Evolutionary conservation across 768 basidiomycete species (phyloP).

Genomic region (Tulasnella sp.): DNA sequence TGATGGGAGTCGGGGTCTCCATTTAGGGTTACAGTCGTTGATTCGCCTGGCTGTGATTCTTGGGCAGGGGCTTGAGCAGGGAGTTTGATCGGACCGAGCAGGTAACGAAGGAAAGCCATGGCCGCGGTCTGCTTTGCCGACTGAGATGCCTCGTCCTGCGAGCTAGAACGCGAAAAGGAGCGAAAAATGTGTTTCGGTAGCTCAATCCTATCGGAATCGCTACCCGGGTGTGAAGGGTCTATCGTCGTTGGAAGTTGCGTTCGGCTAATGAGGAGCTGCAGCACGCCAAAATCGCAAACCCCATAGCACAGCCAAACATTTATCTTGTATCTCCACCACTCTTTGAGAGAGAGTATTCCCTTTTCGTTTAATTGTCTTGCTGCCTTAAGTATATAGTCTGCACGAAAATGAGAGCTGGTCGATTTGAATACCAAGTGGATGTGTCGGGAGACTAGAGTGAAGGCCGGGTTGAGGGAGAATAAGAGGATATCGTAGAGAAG

Average conservation of each 20-base stretch:
- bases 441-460: conserved; percentile 57
- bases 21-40: neutral
- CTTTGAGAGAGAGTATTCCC: neutral
- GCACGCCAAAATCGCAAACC: conserved; percentile 36
- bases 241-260: neutral
- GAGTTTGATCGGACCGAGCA: too few species aligned
- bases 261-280: neutral
- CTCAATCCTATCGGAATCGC: too few species aligned
- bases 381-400: conserved; percentile 55
- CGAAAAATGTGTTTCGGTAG: too few species aligned
- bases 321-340: conserved; percentile 14
- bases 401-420: conserved; percentile 56
- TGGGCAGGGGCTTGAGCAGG: conserved; percentile 8
- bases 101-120: too few species aligned
- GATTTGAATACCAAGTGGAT: conserved; percentile 53
- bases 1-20: conserved; percentile 52
- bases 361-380: neutral
- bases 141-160: too few species aligned
- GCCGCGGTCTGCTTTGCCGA: too few species aligned
- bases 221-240: too few species aligned
- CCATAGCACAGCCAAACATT: conserved; percentile 27
- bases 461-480: conserved; percentile 56
- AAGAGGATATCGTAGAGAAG: conserved; percentile 76
- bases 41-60: conserved; percentile 36
- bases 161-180: too few species aligned